These are phyloP conservation scores for Arachnomyces sp. DNA, from an alignment of 2,329 filamentous ascomycete species.

Conservation along the genomic window DNA sequence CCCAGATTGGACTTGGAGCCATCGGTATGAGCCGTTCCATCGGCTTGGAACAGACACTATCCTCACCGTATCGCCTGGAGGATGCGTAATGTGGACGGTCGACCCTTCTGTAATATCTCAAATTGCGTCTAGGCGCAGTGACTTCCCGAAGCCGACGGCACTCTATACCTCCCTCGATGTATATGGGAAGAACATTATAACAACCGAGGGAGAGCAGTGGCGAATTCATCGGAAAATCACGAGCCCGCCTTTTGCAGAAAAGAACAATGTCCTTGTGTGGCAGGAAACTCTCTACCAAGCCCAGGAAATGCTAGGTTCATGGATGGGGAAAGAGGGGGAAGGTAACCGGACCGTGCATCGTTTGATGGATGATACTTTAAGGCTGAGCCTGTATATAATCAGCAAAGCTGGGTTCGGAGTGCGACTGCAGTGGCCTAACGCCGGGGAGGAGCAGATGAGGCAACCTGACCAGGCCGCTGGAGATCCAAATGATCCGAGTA, in stretches of 20 bases:
- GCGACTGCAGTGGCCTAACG: constrained; percentile 47
- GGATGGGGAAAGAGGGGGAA: constrained; percentile 36
- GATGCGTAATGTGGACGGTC: constrained; percentile 49
- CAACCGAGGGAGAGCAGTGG: constrained; percentile 63
- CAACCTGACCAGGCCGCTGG: background rate
- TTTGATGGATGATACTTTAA: constrained; percentile 59
- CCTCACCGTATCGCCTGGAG: constrained; percentile 53
- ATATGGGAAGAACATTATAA: constrained; percentile 66
- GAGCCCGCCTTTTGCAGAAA: constrained; percentile 67
- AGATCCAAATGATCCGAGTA: constrained; percentile 10
- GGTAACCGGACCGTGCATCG: constrained; percentile 47
- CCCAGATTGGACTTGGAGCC: constrained; percentile 17
- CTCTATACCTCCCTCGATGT: constrained; percentile 54
- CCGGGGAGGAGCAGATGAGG: constrained; percentile 38
- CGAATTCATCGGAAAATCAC: constrained; percentile 65
- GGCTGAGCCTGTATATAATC: constrained; percentile 51
- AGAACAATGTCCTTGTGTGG: constrained; percentile 63
- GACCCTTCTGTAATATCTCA: constrained; percentile 60
- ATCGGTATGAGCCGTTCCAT: constrained; percentile 11
- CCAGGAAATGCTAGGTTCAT: constrained; percentile 52
- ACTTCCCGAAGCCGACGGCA: constrained; percentile 62
- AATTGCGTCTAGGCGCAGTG: constrained; percentile 58
- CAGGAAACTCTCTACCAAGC: constrained; percentile 58
- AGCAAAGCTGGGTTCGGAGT: constrained; percentile 66
- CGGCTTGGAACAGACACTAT: constrained; percentile 45